Conservation (phyloP, 176 grass and related monocot genomes). For the Microstegium vimineum region DNA sequence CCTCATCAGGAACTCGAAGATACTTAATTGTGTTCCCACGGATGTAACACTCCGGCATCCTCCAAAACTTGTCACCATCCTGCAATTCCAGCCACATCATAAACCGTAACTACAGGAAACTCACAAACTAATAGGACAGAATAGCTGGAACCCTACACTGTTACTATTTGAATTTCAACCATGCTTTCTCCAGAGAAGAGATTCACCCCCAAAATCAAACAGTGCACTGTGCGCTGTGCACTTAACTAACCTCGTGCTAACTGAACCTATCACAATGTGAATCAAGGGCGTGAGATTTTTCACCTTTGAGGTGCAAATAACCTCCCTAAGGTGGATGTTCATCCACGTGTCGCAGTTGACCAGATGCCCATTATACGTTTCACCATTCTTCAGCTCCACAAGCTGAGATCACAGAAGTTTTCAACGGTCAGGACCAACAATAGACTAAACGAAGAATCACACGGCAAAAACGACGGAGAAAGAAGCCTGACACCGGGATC, state of each 20-base stretch:
- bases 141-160: not conserved
- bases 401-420: slow-evolving; percentile 34
- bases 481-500: not conserved
- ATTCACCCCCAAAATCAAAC: not conserved
- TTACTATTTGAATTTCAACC: not conserved
- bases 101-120: not conserved
- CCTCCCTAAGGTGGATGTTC: slow-evolving; percentile 99
- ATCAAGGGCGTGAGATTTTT: not conserved
- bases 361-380: slow-evolving; percentile 98
- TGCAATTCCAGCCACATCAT: slow-evolving; percentile 43
- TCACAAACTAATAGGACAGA: not conserved
- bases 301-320: slow-evolving; percentile 99
- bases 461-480: not conserved
- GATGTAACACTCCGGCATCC: slow-evolving; percentile 98
- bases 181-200: not conserved
- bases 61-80: slow-evolving; percentile 99
- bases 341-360: slow-evolving; percentile 99
- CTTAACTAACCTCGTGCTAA: not conserved
- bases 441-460: not conserved
- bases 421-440: not conserved
- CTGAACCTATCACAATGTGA: not conserved
- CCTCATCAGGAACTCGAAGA: slow-evolving; percentile 98
- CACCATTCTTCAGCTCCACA: slow-evolving; percentile 97
- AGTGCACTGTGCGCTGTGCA: too few relatives aligned
- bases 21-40: slow-evolving; percentile 98